Evolutionary conservation across 2,329 filamentous ascomycete genomes (phyloP).

Genomic region (Fusarium robinianum): DNA sequence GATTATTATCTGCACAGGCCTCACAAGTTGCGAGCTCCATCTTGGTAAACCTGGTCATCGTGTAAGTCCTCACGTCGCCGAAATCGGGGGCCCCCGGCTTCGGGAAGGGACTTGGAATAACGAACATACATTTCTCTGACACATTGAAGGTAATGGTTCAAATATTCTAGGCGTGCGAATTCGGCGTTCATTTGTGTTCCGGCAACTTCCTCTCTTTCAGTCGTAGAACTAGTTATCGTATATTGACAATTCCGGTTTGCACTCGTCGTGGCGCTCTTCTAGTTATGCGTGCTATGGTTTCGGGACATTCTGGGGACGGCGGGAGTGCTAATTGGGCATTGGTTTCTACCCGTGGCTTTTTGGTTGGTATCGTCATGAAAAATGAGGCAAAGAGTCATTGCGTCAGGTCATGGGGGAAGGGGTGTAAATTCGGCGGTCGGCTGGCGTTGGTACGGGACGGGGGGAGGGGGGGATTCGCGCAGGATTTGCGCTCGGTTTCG

Average conservation of each 20-base stretch:
- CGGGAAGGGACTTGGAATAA: not conserved
- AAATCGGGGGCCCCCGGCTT: slow-evolving; percentile 11
- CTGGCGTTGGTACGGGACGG: no score
- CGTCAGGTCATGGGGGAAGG: slow-evolving; percentile 18
- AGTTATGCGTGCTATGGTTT: slow-evolving; percentile 69
- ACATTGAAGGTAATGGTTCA: slow-evolving; percentile 65
- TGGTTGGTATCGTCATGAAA: slow-evolving; percentile 46
- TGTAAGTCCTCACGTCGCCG: slow-evolving; percentile 47
- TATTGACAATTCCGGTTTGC: slow-evolving; percentile 73
- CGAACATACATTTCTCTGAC: slow-evolving; percentile 14
- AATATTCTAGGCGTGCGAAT: slow-evolving; percentile 72
- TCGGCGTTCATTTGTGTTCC: slow-evolving; percentile 67
- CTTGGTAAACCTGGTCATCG: slow-evolving; percentile 79
- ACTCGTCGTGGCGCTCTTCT: slow-evolving; percentile 70
- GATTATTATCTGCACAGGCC: slow-evolving; percentile 60
- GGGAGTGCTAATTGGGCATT: slow-evolving; percentile 70
- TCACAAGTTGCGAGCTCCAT: slow-evolving; percentile 71
- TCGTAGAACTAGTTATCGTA: slow-evolving; percentile 71
- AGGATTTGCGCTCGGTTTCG: no score
- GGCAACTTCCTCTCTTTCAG: slow-evolving; percentile 68
- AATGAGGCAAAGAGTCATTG: slow-evolving; percentile 23
- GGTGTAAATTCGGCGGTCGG: no score
- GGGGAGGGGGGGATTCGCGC: no score
- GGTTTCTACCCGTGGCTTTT: slow-evolving; percentile 76
- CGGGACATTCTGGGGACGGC: slow-evolving; percentile 65